Base-by-base conservation (phyloP, 2,329 filamentous ascomycete species). In the Sarocladiaceae sp. region DNA sequence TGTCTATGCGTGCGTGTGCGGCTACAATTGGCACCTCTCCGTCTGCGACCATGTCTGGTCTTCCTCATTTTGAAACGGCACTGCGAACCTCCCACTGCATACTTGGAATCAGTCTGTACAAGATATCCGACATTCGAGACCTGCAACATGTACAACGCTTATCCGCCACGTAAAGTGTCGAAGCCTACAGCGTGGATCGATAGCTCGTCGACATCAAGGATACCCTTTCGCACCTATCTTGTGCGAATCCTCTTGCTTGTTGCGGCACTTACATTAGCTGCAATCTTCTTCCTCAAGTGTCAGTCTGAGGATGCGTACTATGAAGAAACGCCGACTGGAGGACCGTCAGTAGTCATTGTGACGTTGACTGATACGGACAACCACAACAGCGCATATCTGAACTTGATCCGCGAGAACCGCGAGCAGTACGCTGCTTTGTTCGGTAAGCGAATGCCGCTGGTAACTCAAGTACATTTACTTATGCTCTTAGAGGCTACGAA, bases 111-210 rank as follows among this genome's bases (percentile, higher is more conserved):
- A n/a, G n/a, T n/a, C n/a, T n/a, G n/a, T n/a, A n/a, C n/a, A n/a
- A n/a, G n/a, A n/a, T n/a, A n/a, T n/a, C n/a, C n/a, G n/a, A n/a
- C n/a, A n/a, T n/a, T n/a, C n/a, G n/a, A 36, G 15, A 12, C 12
- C 33, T 57, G 55, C 63, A 75, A 62, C 60, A 94, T 96, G 90
- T 92, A 96, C 69, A 91, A 93, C 77, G 90, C 92, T 57, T 85
- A 95, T 62, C 91, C 91, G 52, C 83, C 90, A 63, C 87, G 91
- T 69, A 96, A 93, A 73, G 84, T 81, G 64, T 93, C 88, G 58
- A 84, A 87, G 64, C 83, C 87, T 59, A 82, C 84, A 58, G 84
- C 86, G 15, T 44, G 40, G 40, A 7, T 23, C 22, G 17, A 26
- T 3, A 26, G 40, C 23, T 28, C 40, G 8, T 44, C 40, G 28